Conservation (phyloP, 2,329 filamentous ascomycete species). For the Neoarthrinium moseri region DNA sequence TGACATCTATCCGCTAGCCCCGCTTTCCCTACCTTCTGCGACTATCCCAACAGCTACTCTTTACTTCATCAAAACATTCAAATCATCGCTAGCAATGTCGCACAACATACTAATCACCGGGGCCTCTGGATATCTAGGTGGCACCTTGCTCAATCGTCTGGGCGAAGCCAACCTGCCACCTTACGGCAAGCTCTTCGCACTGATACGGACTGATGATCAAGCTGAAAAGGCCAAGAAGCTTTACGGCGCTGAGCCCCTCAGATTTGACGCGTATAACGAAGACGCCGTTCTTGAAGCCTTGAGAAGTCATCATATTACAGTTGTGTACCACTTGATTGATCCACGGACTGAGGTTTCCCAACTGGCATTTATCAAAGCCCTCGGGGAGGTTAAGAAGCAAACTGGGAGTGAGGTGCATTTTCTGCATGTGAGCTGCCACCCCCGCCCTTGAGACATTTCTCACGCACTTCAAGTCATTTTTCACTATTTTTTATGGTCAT, state of each 20-base stretch:
- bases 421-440: slow-evolving; percentile 40
- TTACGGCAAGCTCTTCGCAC: slow-evolving; percentile 43
- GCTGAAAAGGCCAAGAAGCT: slow-evolving; percentile 37
- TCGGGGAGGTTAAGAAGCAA: slow-evolving; percentile 39
- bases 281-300: slow-evolving; percentile 33
- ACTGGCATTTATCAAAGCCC: slow-evolving; percentile 40
- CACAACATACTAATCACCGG: slow-evolving; percentile 49
- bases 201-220: slow-evolving; percentile 45
- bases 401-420: slow-evolving; percentile 45
- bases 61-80: too few relatives aligned
- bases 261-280: slow-evolving; percentile 36
- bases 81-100: slow-evolving; percentile 20
- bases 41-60: too few relatives aligned
- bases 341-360: slow-evolving; percentile 31
- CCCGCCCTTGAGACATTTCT: too few relatives aligned
- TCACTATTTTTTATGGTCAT: too few relatives aligned
- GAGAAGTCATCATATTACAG: slow-evolving; percentile 39
- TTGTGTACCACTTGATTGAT: slow-evolving; percentile 49
- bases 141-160: slow-evolving; percentile 42
- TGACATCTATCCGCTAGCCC: too few relatives aligned
- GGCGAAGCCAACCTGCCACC: slow-evolving; percentile 33
- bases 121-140: slow-evolving; percentile 52
- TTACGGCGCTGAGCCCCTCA: slow-evolving; percentile 41
- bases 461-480: too few relatives aligned
- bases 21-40: too few relatives aligned